phyloP scores from a whole-genome alignment of 352 stramenopile species.

The Globisporangium acanthophoron region DNA sequence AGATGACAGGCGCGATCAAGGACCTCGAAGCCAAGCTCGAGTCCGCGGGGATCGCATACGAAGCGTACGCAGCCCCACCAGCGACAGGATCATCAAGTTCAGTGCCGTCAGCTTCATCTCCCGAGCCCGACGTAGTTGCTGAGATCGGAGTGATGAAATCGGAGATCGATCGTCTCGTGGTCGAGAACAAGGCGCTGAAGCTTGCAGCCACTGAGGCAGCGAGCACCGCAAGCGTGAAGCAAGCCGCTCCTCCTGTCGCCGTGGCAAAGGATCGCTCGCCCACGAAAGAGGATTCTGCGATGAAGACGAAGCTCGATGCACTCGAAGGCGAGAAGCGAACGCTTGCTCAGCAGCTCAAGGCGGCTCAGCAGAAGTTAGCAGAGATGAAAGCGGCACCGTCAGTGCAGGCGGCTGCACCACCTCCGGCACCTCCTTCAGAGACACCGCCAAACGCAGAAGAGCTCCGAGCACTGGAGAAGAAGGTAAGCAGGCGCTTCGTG shows the following conservation, averaged over 20 bases:
- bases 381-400: slow-evolving; percentile 22
- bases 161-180: slow-evolving; percentile 64
- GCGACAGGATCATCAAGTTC: slow-evolving; percentile 3
- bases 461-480: slow-evolving; percentile 41
- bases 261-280: slow-evolving; percentile 1
- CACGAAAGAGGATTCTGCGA: slow-evolving; percentile 16
- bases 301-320: slow-evolving; percentile 36
- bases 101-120: slow-evolving; percentile 5
- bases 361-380: slow-evolving; percentile 49
- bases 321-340: slow-evolving; percentile 50
- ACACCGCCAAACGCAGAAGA: slow-evolving; percentile 29
- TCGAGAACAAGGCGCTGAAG: slow-evolving; percentile 59
- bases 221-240: neutral
- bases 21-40: slow-evolving; percentile 58
- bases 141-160: slow-evolving; percentile 71
- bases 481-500: slow-evolving; percentile 24
- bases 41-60: slow-evolving; percentile 32
- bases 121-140: slow-evolving; percentile 39
- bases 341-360: slow-evolving; percentile 56
- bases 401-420: slow-evolving; percentile 10
- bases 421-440: slow-evolving; percentile 8
- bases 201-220: slow-evolving; percentile 14
- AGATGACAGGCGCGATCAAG: slow-evolving; percentile 58
- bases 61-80: slow-evolving; percentile 20
- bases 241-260: neutral